These are phyloP conservation scores for Kodamaea leandrae DNA, from an alignment of 805 yeast species.

Conservation along the genomic window DNA sequence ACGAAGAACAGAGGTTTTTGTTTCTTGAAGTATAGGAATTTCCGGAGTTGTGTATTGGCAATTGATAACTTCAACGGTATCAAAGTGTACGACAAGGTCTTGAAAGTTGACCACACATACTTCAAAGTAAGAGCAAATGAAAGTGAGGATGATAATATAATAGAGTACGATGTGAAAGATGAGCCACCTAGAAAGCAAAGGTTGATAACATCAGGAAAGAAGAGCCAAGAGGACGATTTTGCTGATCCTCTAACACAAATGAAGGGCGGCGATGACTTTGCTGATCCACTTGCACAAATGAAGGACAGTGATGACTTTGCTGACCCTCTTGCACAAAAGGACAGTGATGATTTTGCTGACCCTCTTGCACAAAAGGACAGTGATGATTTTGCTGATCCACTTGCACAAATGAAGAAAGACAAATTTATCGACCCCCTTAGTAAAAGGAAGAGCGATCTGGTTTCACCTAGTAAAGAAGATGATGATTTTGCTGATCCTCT, in stretches of 20 bases:
- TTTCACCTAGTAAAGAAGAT: background rate
- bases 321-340: slow-evolving; percentile 20
- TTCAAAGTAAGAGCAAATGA: slow-evolving; percentile 56
- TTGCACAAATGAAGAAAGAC: background rate
- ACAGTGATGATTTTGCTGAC: background rate
- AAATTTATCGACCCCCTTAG: background rate
- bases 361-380: background rate
- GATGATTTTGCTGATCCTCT: slow-evolving; percentile 21
- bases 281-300: background rate
- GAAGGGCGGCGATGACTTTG: background rate
- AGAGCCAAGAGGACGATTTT: slow-evolving; percentile 28
- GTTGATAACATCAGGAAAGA: slow-evolving; percentile 1
- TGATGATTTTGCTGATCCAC: slow-evolving; percentile 1
- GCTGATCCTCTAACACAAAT: slow-evolving; percentile 21
- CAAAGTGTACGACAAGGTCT: slow-evolving; percentile 46
- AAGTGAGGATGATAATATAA: slow-evolving; percentile 40
- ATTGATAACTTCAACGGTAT: slow-evolving; percentile 84
- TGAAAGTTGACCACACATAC: slow-evolving; percentile 69
- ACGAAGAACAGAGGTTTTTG: slow-evolving; percentile 76
- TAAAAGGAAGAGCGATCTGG: background rate
- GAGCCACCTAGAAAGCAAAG: slow-evolving; percentile 7
- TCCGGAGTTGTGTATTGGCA: slow-evolving; percentile 75
- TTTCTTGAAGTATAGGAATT: slow-evolving; percentile 79
- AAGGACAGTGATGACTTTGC: slow-evolving; percentile 13
- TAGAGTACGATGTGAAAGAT: slow-evolving; percentile 25